Conservation (phyloP, 2,329 filamentous ascomycete genomes). For the Lecanicillium sp. region DNA sequence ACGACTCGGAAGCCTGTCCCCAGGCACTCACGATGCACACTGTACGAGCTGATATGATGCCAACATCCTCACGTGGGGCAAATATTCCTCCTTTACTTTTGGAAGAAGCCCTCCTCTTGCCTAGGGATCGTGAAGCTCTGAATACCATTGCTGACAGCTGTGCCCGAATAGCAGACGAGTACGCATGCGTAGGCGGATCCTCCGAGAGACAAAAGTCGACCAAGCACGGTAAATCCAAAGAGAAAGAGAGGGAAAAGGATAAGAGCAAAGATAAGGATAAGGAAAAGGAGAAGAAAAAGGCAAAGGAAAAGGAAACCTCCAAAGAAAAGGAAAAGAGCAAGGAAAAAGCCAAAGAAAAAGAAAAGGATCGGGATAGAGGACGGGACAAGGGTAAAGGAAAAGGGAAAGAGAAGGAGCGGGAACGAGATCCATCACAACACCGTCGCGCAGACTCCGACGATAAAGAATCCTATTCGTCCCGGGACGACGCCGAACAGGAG, state of each 20-base stretch:
- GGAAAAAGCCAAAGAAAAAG: background rate
- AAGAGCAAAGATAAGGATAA: constrained; percentile 3
- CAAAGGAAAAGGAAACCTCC: background rate
- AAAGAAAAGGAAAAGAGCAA: background rate
- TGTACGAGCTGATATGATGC: too few species aligned
- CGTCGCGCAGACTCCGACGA: constrained; percentile 4
- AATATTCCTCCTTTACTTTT: too few species aligned
- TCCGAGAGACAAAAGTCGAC: constrained; percentile 5
- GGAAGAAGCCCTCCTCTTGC: too few species aligned
- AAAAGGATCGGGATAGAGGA: background rate
- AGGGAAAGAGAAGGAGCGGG: too few species aligned
- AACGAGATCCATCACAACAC: constrained; percentile 4
- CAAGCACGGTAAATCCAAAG: constrained; percentile 1
- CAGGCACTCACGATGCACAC: constrained; percentile 12
- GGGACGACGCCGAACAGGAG: background rate
- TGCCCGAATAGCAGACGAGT: constrained; percentile 11
- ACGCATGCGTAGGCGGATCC: constrained; percentile 12
- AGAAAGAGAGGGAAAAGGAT: constrained; percentile 5
- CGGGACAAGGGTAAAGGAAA: too few species aligned
- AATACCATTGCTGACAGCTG: background rate
- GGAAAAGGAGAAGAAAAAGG: background rate
- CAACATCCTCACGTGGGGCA: too few species aligned
- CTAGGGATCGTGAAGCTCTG: too few species aligned
- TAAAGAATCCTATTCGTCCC: constrained; percentile 1
- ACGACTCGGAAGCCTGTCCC: constrained; percentile 13